Evolutionary conservation across 148 eudicot species (phyloP).

Genomic region (Spergularia bocconei): DNA sequence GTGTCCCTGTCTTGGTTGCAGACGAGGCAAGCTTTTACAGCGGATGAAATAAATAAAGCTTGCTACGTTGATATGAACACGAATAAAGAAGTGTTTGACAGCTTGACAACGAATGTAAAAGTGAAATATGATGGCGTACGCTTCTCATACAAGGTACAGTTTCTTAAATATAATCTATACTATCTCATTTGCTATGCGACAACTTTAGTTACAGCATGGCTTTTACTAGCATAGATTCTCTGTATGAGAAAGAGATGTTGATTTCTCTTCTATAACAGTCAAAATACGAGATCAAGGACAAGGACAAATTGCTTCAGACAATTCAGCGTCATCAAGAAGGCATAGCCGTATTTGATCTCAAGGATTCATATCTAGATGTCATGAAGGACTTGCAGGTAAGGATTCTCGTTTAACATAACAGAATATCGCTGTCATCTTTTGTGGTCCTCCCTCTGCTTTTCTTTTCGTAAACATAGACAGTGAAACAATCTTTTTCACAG

Average conservation of each 20-base stretch:
- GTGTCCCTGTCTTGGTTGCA: slow-evolving; percentile 35
- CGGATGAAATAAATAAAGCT: slow-evolving; percentile 78
- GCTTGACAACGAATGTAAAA: slow-evolving; percentile 82
- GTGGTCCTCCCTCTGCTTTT: not conserved
- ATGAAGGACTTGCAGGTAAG: slow-evolving; percentile 88
- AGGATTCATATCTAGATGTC: slow-evolving; percentile 82
- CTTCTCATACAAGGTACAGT: slow-evolving; percentile 86
- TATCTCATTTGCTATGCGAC: not conserved
- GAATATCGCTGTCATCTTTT: not conserved
- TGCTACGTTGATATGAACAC: slow-evolving; percentile 67
- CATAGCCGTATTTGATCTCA: slow-evolving; percentile 76
- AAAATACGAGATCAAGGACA: slow-evolving; percentile 68
- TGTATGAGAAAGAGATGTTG: not conserved
- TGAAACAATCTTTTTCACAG: too few relatives aligned
- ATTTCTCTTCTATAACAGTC: slow-evolving; percentile 41
- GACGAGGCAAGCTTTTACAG: slow-evolving; percentile 77
- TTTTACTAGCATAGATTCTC: too few relatives aligned
- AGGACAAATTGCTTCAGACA: slow-evolving; percentile 46
- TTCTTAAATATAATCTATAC: not conserved
- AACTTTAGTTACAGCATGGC: not conserved
- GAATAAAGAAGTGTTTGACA: slow-evolving; percentile 82
- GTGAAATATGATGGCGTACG: slow-evolving; percentile 69
- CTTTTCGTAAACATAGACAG: not conserved
- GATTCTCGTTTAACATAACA: not conserved
- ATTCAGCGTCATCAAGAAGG: slow-evolving; percentile 66